Conservation (phyloP, 257 asterid genomes). For the Solanum chmielewskii region DNA sequence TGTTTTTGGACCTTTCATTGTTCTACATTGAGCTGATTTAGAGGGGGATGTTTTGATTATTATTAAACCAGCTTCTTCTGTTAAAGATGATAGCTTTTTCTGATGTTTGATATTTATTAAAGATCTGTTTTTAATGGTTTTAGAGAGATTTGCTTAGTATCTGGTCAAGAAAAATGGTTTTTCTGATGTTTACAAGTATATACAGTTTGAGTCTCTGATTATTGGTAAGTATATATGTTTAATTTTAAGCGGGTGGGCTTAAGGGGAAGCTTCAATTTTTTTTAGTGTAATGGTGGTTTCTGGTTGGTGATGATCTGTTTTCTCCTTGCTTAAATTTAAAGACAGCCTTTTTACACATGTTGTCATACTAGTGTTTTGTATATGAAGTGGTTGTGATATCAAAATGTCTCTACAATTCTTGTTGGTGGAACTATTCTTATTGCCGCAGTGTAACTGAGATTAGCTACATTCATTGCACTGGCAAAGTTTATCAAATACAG, state of each 20-base stretch:
- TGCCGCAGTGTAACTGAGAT: neutral
- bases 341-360: constrained; percentile 9
- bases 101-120: neutral
- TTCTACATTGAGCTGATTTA: neutral
- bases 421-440: neutral
- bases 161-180: neutral
- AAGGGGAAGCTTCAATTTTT: neutral
- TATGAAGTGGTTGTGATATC: constrained; percentile 3
- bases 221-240: neutral
- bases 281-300: constrained; percentile 6
- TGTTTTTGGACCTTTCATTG: neutral
- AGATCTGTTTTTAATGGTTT: neutral
- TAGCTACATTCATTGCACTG: neutral
- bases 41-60: neutral
- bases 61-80: neutral
- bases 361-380: neutral
- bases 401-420: neutral
- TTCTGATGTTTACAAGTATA: neutral
- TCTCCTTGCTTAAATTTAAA: constrained; percentile 16
- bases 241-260: neutral
- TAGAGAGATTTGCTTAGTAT: neutral
- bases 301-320: constrained; percentile 17
- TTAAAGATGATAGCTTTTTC: neutral
- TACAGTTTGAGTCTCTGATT: neutral
- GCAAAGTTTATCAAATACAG: neutral